Base-by-base conservation (phyloP, 1,139 yeast genomes). In the Hansenula lynferdii region DNA sequence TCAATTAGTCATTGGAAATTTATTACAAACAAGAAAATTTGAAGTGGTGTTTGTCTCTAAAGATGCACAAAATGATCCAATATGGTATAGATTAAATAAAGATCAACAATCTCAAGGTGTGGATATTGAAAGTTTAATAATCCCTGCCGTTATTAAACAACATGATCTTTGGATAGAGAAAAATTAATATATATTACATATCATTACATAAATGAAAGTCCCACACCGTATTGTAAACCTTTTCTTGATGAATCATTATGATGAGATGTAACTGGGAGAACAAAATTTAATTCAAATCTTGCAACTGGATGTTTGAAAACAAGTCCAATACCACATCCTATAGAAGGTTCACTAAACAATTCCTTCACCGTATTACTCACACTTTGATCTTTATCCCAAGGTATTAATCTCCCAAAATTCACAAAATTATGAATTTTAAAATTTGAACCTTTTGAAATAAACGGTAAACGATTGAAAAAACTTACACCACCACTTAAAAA, bases 161-260 rank as follows among this genome's bases (percentile, higher is more conserved):
- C 97, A 90, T 58, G 57, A 65, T 10, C 49, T 54, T 10, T 86
- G 95, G 90, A 77, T 83, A 12, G 14, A 20, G 11, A 14, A 11
- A 7, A 35, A 36, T 18, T 12, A 21, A 18, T 6, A 23, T 15
- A 19, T 6, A 24, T 23, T n/a, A n/a, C n/a, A n/a, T n/a, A n/a
- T n/a, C n/a, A n/a, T 17, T n/a, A 86, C 70, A 86, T 68, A 60
- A 87, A 89, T 17, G 92, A 80, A 34, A 87, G 64, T 0, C 97
- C 97, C 37, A 92, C 78, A 16, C 98, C 98, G 60, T 89, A 90
- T 58, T 92, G 97, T 28, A 92, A 60, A 0, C 98, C 98, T 57
- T 86, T 89, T 51, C 96, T 69, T 6, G 76, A 58, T 22, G 73
- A 70, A 54, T 92, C 98, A 28, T 75, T 65, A 12, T 71, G 69